A percentile compares a stretch with the other conserved stretches of the same genome.
phyloP scores from a whole-genome alignment of 805 yeast species.

The Limtongia smithiae region DNA sequence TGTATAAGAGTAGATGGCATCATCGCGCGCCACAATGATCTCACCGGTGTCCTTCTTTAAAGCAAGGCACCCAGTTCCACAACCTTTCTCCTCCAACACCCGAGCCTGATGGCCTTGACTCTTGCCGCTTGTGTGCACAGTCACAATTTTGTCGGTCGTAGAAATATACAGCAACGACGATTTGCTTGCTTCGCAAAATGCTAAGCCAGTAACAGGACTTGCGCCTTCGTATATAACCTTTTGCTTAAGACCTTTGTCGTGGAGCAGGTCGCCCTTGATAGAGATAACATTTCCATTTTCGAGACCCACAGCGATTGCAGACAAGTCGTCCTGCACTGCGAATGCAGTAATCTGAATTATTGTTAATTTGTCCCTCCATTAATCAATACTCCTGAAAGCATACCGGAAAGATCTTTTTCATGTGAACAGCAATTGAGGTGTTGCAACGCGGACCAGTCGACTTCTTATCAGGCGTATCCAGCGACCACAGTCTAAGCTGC shows the following conservation, averaged over 20 bases:
- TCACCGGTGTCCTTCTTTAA: conserved; percentile 40
- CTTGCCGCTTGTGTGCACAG: conserved; percentile 74
- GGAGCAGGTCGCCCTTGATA: conserved; percentile 79
- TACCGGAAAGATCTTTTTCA: conserved; percentile 78
- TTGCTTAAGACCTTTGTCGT: conserved; percentile 89
- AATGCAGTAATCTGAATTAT: conserved; percentile 51
- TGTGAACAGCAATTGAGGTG: conserved; percentile 58
- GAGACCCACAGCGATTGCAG: conserved; percentile 71
- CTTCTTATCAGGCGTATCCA: conserved; percentile 43
- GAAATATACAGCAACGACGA: conserved; percentile 61
- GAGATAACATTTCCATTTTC: conserved; percentile 80
- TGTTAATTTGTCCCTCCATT: not conserved
- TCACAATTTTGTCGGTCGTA: conserved; percentile 67
- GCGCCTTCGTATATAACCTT: conserved; percentile 67
- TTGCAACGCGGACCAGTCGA: conserved; percentile 47
- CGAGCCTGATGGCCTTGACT: conserved; percentile 62
- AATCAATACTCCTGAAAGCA: not conserved
- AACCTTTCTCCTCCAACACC: conserved; percentile 49
- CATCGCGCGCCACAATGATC: conserved; percentile 62
- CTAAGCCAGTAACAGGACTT: conserved; percentile 79
- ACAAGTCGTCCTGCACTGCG: conserved; percentile 50
- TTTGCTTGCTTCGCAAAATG: conserved; percentile 47
- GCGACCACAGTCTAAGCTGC: conserved; percentile 71
- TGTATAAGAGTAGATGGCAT: conserved; percentile 62
- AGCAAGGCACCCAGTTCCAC: conserved; percentile 46